Evolutionary conservation across 2,329 filamentous ascomycete species (phyloP), one percentile per base, ranked within the genome.

Genomic region (Aureobasidium mangrovei): DNA sequence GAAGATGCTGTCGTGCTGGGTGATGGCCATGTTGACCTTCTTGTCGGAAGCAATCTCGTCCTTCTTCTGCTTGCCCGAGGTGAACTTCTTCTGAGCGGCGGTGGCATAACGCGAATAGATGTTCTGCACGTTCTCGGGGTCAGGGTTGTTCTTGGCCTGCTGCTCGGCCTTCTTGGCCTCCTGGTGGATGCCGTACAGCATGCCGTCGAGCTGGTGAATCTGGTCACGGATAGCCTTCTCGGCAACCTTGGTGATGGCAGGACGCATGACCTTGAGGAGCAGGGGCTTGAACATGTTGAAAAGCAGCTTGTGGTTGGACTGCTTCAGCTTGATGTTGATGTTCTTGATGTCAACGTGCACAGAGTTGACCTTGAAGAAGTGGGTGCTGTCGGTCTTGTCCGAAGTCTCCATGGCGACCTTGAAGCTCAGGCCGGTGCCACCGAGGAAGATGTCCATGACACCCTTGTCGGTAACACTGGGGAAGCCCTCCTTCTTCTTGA

Each of bases 341-440:
- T 91, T 68, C 72, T 88, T 86, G 61, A 95, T 81, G 63, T 88
- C 83, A 24, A 95, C 88, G 39, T 86, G 78, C 3, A 95, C 86
- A 70, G 86, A 91, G 66, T 95, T 89, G 57, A 97, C 80, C 80
- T 95, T 96, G 81, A 97, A 91, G 73, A 95, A 93, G 69, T 93
- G 83, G 63, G 87, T 82, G 29, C 77, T 75, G 64, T 95, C 90
- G 24, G 76, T 77, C 67, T 84, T 81, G 51, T 91, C 83, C 2
- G 88, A 84, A 44, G 84, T 91, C 55, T 91, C 88, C 62, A 95
- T 79, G 67, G 89, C 88, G 66, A 97, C 82, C 71, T 90, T 91
- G 80, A 97, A 95, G 64, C 85, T 86, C 69, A 98, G 85, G 35
- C 93, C 93, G 41, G 86, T 81, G 32, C 91, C 93, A 28, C 86